A percentile compares a stretch with the other conserved stretches of the same genome.
These are phyloP conservation scores for Tremella fuciformis DNA, from an alignment of 768 basidiomycete species.

Conservation along the genomic window DNA sequence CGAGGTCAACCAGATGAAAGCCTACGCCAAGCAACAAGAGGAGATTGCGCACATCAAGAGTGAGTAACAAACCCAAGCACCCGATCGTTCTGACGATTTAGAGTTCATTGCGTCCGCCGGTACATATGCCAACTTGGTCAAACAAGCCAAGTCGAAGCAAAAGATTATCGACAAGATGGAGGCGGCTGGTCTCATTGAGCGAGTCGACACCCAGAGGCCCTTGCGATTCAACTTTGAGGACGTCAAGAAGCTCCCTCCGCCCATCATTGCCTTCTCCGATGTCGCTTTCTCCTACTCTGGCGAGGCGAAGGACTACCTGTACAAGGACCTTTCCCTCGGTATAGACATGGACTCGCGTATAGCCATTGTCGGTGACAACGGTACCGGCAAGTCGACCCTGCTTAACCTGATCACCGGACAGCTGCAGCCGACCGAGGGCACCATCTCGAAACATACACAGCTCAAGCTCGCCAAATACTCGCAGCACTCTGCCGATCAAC, in stretches of 20 bases:
- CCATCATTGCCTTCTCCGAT: slow-evolving; percentile 91
- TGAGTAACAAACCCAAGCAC: slow-evolving; percentile 51
- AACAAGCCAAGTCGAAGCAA: slow-evolving; percentile 98
- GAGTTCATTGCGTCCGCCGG: slow-evolving; percentile 98
- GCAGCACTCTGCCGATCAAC: slow-evolving; percentile 96
- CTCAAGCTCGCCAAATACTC: slow-evolving; percentile 98
- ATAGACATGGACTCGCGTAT: slow-evolving; percentile 69
- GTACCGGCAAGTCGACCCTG: slow-evolving; percentile 89
- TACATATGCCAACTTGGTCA: slow-evolving; percentile 98
- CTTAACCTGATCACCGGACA: slow-evolving; percentile 81
- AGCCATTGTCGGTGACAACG: slow-evolving; percentile 94
- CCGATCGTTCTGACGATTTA: slow-evolving; percentile 44
- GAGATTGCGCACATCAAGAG: slow-evolving; percentile 98
- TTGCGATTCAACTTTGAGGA: slow-evolving; percentile 96
- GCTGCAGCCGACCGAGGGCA: slow-evolving; percentile 77
- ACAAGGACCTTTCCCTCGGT: slow-evolving; percentile 88
- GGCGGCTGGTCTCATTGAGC: slow-evolving; percentile 93
- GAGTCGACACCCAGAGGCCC: slow-evolving; percentile 69
- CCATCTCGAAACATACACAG: slow-evolving; percentile 78
- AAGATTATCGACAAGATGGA: slow-evolving; percentile 99
- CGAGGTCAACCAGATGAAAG: slow-evolving; percentile 99
- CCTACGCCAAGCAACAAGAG: slow-evolving; percentile 96
- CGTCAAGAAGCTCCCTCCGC: slow-evolving; percentile 85
- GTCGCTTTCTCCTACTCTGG: slow-evolving; percentile 97
- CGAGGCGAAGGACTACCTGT: slow-evolving; percentile 79